Evolutionary conservation across 2,329 filamentous ascomycete species (phyloP).

Genomic region (Fusarium euwallaceae): DNA sequence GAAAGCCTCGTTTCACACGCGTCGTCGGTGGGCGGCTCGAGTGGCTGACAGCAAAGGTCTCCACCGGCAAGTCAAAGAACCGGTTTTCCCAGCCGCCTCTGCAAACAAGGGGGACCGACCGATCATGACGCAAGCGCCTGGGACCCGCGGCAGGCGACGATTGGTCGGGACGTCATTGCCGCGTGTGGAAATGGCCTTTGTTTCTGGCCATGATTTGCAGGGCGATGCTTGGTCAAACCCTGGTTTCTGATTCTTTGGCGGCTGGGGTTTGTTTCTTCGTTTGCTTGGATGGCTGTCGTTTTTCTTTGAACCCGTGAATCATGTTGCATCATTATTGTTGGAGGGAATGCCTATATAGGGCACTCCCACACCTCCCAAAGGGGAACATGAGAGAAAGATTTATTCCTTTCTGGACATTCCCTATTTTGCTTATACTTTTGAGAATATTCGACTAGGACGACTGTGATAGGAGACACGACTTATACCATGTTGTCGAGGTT

Average conservation of each 20-base stretch:
- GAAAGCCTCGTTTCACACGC: conserved; percentile 32
- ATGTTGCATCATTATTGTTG: conserved; percentile 35
- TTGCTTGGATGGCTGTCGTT: background rate
- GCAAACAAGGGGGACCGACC: background rate
- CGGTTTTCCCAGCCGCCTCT: conserved; percentile 34
- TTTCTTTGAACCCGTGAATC: conserved; percentile 23
- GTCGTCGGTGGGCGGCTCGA: conserved; percentile 20
- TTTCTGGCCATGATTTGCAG: conserved; percentile 42
- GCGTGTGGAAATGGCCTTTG: conserved; percentile 14
- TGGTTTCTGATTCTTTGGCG: conserved; percentile 23
- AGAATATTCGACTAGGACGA: background rate
- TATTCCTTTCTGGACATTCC: conserved; percentile 13
- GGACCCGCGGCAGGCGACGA: conserved; percentile 17
- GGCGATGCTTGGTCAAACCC: conserved; percentile 37
- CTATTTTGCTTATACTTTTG: conserved; percentile 18
- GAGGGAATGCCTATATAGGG: conserved; percentile 28
- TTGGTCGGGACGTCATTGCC: background rate
- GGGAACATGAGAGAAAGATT: background rate
- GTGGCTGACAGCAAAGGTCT: conserved; percentile 26
- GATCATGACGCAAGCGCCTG: conserved; percentile 39
- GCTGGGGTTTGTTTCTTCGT: background rate
- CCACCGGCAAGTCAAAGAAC: conserved; percentile 22
- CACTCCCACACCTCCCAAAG: conserved; percentile 18
- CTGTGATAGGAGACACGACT: conserved; percentile 7
- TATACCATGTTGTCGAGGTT: conserved; percentile 46